These are phyloP conservation scores for Gremmenia infestans DNA, from an alignment of 2,329 filamentous ascomycete genomes.

Conservation along the genomic window DNA sequence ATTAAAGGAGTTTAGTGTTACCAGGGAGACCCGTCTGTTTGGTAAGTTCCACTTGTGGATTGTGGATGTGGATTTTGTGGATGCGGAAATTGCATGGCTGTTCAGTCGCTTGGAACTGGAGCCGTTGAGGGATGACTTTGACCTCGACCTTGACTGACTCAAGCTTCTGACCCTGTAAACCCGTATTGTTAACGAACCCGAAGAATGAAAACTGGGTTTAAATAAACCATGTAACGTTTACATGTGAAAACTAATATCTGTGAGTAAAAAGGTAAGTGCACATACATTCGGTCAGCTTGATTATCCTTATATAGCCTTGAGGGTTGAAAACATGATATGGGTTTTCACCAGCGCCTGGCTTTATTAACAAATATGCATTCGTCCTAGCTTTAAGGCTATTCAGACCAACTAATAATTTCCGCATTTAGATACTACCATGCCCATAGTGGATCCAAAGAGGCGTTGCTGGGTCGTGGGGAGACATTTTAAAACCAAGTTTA, in stretches of 20 bases:
- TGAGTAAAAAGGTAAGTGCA: too few species aligned
- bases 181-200: background rate
- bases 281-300: too few species aligned
- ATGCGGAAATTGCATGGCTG: slow-evolving; percentile 7
- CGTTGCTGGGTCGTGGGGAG: background rate
- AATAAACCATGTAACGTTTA: too few species aligned
- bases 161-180: slow-evolving; percentile 3
- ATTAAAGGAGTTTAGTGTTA: background rate
- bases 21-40: slow-evolving; percentile 8
- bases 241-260: too few species aligned
- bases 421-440: background rate
- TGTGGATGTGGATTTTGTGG: background rate
- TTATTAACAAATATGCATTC: background rate
- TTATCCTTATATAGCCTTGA: background rate
- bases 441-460: background rate
- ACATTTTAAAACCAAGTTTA: background rate
- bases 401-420: background rate
- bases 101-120: slow-evolving; percentile 6
- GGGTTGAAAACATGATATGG: background rate
- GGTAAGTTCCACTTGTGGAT: background rate
- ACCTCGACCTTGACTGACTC: background rate
- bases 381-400: background rate
- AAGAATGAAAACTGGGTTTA: too few species aligned
- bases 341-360: background rate
- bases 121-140: background rate